Conservation (phyloP, 148 eudicot species). For the Talinum fruticosum region DNA sequence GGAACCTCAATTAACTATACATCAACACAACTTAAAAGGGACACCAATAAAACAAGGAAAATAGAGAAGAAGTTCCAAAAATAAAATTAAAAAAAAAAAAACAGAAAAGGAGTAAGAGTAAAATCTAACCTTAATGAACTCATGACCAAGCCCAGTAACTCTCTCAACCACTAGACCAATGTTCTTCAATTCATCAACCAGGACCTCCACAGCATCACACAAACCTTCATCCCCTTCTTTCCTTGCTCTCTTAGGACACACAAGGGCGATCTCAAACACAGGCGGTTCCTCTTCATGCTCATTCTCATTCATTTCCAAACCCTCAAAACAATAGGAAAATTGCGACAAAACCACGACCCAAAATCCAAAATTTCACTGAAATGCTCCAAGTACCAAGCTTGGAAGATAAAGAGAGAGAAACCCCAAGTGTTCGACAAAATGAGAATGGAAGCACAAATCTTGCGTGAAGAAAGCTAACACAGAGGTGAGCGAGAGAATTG, state of each 20-base stretch:
- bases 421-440: slow-evolving; percentile 11
- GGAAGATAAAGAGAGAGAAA: slow-evolving; percentile 9
- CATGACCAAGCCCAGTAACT: slow-evolving; percentile 69
- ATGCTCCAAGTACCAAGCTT: slow-evolving; percentile 3
- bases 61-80: neutral
- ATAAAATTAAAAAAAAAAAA: neutral
- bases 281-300: slow-evolving; percentile 37
- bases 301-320: slow-evolving; percentile 42
- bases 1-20: neutral
- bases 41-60: neutral
- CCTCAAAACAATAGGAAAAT: neutral
- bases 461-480: neutral
- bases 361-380: neutral
- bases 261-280: slow-evolving; percentile 73
- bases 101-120: neutral
- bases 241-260: slow-evolving; percentile 48
- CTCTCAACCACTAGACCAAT: slow-evolving; percentile 61
- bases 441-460: slow-evolving; percentile 13
- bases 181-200: slow-evolving; percentile 61
- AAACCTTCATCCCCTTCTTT: slow-evolving; percentile 27
- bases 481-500: slow-evolving; percentile 11
- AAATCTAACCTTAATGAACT: slow-evolving; percentile 69
- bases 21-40: neutral
- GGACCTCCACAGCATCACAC: slow-evolving; percentile 53
- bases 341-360: neutral